phyloP scores from a whole-genome alignment of 2,329 filamentous ascomycete species.

The Biscogniauxia sp. region DNA sequence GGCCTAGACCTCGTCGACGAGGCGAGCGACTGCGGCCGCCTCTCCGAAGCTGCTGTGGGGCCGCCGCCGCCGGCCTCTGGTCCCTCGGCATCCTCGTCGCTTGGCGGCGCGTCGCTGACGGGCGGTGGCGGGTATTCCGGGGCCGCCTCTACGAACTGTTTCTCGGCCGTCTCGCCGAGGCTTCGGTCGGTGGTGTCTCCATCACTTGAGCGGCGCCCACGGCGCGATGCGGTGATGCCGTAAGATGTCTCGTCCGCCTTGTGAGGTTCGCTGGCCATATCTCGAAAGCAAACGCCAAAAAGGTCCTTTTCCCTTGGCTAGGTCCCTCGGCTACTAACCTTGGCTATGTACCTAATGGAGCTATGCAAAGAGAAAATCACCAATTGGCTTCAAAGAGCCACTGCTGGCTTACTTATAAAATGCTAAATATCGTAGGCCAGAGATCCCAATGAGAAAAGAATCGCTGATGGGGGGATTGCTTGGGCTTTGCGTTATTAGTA shows the following conservation, averaged over 20 bases:
- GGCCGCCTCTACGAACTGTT: slow-evolving; percentile 5
- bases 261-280: slow-evolving; percentile 9
- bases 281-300: background rate
- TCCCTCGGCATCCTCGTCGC: slow-evolving; percentile 20
- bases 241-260: slow-evolving; percentile 11
- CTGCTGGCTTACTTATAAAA: background rate
- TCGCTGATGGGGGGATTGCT: background rate
- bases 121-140: slow-evolving; percentile 14
- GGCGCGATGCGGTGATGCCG: background rate
- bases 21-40: slow-evolving; percentile 11
- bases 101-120: slow-evolving; percentile 7
- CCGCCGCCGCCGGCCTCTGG: background rate
- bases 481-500: no score
- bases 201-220: slow-evolving; percentile 3
- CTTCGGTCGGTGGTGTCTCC: slow-evolving; percentile 4
- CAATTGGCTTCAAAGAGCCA: no score
- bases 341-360: no score
- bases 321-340: no score
- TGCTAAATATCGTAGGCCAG: background rate
- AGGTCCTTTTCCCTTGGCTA: no score
- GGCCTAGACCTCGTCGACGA: slow-evolving; percentile 15
- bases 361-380: no score
- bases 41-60: slow-evolving; percentile 3
- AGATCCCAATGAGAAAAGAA: background rate
- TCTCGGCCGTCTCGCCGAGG: background rate